A percentile compares a stretch with the other conserved stretches of the same genome.
Evolutionary conservation across 2,329 filamentous ascomycete species (phyloP).

Genomic region (Neopestalotiopsis rosae): DNA sequence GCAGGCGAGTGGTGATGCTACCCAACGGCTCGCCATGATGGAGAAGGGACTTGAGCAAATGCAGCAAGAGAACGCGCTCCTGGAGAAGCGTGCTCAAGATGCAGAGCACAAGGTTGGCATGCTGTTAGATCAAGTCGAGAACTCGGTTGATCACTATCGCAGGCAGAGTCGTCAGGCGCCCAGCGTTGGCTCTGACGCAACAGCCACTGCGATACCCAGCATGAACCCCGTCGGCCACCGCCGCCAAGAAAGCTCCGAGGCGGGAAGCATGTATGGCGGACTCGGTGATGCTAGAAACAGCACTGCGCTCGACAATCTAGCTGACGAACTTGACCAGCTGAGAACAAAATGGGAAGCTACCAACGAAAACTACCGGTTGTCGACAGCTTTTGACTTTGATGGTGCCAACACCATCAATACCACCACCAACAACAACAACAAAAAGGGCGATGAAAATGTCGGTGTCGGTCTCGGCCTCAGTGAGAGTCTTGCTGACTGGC

Average conservation of each 20-base stretch:
- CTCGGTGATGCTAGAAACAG: constrained; percentile 62
- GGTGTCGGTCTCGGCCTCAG: constrained; percentile 59
- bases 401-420: constrained; percentile 36
- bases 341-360: constrained; percentile 94
- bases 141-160: constrained; percentile 92
- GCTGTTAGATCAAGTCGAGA: constrained; percentile 92
- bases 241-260: constrained; percentile 63
- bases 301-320: constrained; percentile 84
- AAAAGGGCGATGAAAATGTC: constrained; percentile 50
- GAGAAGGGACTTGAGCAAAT: constrained; percentile 79
- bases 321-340: constrained; percentile 88
- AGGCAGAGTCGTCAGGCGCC: constrained; percentile 69
- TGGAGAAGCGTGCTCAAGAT: constrained; percentile 85
- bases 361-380: constrained; percentile 92
- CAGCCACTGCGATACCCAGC: constrained; percentile 25
- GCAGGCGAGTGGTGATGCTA: constrained; percentile 56
- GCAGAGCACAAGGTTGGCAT: constrained; percentile 93
- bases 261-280: constrained; percentile 67
- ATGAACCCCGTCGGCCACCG: constrained; percentile 47
- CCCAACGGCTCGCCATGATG: constrained; percentile 63
- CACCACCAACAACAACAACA: constrained; percentile 38
- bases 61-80: constrained; percentile 78
- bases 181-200: constrained; percentile 57
- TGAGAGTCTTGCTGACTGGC: constrained; percentile 79
- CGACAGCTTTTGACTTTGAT: constrained; percentile 89